Evolutionary conservation across 192 early-diverging fungal species (phyloP), one percentile per base, ranked within the genome.

Genomic region (Coemansia aciculifera): DNA sequence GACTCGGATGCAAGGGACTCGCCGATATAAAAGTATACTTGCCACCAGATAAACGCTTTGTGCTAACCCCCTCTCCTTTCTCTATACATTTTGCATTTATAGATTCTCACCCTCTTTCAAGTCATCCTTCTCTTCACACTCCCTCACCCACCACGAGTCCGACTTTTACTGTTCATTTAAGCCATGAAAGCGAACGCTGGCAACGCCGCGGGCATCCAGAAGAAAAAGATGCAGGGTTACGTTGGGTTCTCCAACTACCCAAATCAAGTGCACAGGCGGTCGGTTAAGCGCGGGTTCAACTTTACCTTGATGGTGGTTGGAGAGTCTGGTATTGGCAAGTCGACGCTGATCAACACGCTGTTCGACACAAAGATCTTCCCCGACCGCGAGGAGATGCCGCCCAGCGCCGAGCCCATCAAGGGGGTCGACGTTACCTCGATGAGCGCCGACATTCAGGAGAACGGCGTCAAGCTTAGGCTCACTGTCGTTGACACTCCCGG

Each of bases 241-340:
- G 94, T 99, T 74, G 97, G 95, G 38, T 98, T 99, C 79, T 93
- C 94, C 74, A 94, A 91, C 81, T 86, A 96, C 73, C 93, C 94
- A n/a, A 89, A 92, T 72, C 97, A 99, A 81, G 93, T 97, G 61
- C 92, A 98, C 73, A 86, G 90, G 71, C 94, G 95, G 84, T 92
- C 93, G 6, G 87, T 97, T 31, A 96, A 99, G 85, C 89, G 91
- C 51, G 95, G 95, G 8, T 99, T 99, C 84, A 87, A 91, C 64
- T 98, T 99, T 76, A 98, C 94, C 61, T 66, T 94, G 81, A 97
- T 99, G 95, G 92, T 97, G 21, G 97, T 98, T 37, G 96, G 96
- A 48, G 93, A 95, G 72, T 92, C 95, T 43, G 97, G 97, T 31
- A 86, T 98, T 27, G 97, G 97, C 63, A 99, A 99, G 87, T 94